phyloP scores from a whole-genome alignment of 495 filamentous ascomycete species.

The Parathielavia hyrcaniae region DNA sequence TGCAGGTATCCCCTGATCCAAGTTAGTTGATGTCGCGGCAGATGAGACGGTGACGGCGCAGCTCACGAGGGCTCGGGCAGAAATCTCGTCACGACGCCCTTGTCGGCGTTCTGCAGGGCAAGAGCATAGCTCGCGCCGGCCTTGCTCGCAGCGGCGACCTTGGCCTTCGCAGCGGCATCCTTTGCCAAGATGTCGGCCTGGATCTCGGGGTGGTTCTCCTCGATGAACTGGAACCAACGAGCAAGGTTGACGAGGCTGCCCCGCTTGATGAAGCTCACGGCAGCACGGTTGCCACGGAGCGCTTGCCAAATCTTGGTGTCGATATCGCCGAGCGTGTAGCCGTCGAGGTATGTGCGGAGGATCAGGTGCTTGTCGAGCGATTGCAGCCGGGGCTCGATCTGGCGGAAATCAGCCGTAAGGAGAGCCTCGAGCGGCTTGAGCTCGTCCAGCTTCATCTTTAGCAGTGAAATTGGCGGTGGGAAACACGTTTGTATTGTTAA shows the following conservation, averaged over 20 bases:
- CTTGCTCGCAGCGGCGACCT: conserved; percentile 68
- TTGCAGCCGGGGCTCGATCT: conserved; percentile 65
- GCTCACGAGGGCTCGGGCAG: conserved; percentile 89
- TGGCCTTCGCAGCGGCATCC: conserved; percentile 59
- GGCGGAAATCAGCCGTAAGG: conserved; percentile 68
- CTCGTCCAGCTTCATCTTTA: conserved; percentile 50
- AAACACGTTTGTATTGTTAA: neutral
- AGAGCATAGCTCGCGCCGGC: conserved; percentile 88
- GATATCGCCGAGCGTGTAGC: conserved; percentile 69
- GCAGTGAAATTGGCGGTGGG: neutral
- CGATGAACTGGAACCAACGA: conserved; percentile 85
- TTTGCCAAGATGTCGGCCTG: conserved; percentile 50
- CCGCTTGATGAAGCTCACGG: conserved; percentile 70
- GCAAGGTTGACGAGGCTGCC: conserved; percentile 69
- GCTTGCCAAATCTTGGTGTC: conserved; percentile 82
- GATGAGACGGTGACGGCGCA: neutral
- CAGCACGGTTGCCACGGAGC: conserved; percentile 80
- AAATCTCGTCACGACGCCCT: conserved; percentile 91
- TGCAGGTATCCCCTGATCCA: conserved; percentile 66
- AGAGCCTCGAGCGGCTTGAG: conserved; percentile 42
- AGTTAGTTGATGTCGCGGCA: neutral
- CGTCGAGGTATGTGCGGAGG: conserved; percentile 78
- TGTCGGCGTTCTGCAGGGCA: conserved; percentile 75
- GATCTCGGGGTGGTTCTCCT: conserved; percentile 68
- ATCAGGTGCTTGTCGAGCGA: conserved; percentile 81